phyloP scores from a whole-genome alignment of 179 eudicot genomes.

The Spinacia oleracea region DNA sequence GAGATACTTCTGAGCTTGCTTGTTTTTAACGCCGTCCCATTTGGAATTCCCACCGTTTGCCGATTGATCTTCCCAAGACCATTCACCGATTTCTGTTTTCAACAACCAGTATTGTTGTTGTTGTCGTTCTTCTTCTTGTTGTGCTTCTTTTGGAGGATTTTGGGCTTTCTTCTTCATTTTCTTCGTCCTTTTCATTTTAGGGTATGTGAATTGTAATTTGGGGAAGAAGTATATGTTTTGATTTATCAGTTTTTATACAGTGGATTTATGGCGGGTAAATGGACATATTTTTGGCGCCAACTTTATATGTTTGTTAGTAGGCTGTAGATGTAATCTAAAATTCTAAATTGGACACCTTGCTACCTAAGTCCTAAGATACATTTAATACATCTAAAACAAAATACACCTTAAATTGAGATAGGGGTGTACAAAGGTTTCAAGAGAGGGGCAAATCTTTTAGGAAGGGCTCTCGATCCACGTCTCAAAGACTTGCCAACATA shows the following conservation, averaged over 20 bases:
- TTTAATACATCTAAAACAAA: no score
- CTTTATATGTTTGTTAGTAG: background rate
- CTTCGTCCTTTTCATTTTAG: background rate
- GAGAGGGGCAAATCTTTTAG: no score
- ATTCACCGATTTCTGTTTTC: conserved; percentile 78
- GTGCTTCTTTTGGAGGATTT: background rate
- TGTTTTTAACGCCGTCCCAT: conserved; percentile 96
- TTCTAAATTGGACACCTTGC: no score
- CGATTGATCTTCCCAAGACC: conserved; percentile 93
- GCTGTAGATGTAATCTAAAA: no score
- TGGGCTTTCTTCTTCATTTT: conserved; percentile 9
- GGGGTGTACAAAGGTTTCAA: no score
- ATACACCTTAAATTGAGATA: no score
- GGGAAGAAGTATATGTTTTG: background rate
- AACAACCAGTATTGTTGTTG: conserved; percentile 58
- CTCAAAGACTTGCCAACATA: no score
- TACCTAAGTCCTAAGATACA: no score
- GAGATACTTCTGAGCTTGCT: conserved; percentile 77
- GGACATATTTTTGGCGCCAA: conserved; percentile 1
- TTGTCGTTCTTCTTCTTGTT: conserved; percentile 13
- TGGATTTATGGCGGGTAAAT: conserved; percentile 4
- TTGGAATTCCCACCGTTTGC: conserved; percentile 62
- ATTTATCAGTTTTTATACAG: background rate
- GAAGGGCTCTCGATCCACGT: no score
- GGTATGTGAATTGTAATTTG: background rate